Conservation (phyloP, 768 basidiomycete genomes). For the Tulasnella calospora region DNA sequence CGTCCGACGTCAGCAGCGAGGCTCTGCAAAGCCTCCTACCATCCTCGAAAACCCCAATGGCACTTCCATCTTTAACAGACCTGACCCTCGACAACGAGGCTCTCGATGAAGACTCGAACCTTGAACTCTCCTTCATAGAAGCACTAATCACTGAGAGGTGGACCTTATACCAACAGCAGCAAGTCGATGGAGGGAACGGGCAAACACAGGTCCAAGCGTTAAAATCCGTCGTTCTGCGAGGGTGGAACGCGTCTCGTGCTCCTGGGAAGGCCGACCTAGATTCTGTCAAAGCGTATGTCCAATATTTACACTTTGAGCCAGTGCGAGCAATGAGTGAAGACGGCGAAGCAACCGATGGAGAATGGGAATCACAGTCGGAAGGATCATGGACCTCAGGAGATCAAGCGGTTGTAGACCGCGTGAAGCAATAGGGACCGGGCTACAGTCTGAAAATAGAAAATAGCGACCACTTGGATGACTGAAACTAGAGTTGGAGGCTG, state of each 20-base stretch:
- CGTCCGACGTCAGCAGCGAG: not conserved
- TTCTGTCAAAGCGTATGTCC: not conserved
- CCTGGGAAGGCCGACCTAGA: not conserved
- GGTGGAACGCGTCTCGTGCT: not conserved
- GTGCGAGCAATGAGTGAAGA: not conserved
- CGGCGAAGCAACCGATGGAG: not conserved
- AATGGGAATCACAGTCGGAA: not conserved
- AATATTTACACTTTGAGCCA: not conserved
- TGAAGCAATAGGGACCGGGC: no score
- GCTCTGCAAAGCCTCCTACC: not conserved
- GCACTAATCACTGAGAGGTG: not conserved
- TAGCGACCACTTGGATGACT: no score
- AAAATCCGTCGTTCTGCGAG: not conserved
- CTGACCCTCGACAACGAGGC: not conserved
- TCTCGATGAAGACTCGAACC: not conserved
- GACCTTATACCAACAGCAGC: not conserved
- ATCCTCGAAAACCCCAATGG: not conserved
- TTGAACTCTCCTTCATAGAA: not conserved
- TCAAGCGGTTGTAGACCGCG: not conserved
- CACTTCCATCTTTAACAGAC: not conserved
- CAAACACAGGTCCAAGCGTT: not conserved
- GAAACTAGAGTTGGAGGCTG: no score
- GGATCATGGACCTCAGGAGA: not conserved
- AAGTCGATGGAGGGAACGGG: not conserved
- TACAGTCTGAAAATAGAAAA: no score